These are phyloP conservation scores for Ophiostoma montium DNA, from an alignment of 2,329 filamentous ascomycete species.

Conservation along the genomic window DNA sequence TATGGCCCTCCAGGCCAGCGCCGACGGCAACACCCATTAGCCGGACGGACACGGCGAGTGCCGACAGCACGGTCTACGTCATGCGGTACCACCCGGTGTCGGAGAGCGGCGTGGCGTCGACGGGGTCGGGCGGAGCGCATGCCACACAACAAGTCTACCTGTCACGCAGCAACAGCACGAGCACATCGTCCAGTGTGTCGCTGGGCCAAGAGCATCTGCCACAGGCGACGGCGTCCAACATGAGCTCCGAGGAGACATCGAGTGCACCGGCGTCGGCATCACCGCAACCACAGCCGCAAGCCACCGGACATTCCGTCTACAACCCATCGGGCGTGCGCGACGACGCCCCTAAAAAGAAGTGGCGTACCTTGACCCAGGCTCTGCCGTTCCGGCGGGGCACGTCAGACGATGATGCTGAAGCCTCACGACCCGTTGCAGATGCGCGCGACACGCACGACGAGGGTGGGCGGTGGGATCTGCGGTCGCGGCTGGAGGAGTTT, in stretches of 20 bases:
- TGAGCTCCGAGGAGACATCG: conserved; percentile 1
- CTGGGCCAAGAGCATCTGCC: conserved; percentile 2
- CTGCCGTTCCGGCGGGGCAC: conserved; percentile 17
- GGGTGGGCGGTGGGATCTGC: conserved; percentile 38
- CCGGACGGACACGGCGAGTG: conserved; percentile 48
- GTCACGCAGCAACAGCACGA: conserved; percentile 11
- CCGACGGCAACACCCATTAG: conserved; percentile 43
- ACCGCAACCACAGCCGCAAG: conserved; percentile 18
- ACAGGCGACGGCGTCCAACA: background rate
- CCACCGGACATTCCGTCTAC: conserved; percentile 11
- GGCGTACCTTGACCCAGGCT: conserved; percentile 21
- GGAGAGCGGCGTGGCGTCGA: conserved; percentile 21
- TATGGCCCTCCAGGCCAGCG: conserved; percentile 42
- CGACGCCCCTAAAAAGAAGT: conserved; percentile 14
- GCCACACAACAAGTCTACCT: background rate
- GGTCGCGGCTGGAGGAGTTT: conserved; percentile 44
- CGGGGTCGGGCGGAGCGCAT: background rate
- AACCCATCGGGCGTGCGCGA: background rate
- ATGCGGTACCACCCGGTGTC: conserved; percentile 45
- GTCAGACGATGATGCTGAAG: background rate
- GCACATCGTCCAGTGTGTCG: conserved; percentile 3
- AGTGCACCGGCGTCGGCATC: conserved; percentile 5
- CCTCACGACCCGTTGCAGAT: background rate
- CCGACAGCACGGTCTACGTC: conserved; percentile 49
- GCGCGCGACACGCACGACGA: conserved; percentile 9